phyloP scores from a whole-genome alignment of 176 grass and related monocot species.

The Lolium multiflorum region DNA sequence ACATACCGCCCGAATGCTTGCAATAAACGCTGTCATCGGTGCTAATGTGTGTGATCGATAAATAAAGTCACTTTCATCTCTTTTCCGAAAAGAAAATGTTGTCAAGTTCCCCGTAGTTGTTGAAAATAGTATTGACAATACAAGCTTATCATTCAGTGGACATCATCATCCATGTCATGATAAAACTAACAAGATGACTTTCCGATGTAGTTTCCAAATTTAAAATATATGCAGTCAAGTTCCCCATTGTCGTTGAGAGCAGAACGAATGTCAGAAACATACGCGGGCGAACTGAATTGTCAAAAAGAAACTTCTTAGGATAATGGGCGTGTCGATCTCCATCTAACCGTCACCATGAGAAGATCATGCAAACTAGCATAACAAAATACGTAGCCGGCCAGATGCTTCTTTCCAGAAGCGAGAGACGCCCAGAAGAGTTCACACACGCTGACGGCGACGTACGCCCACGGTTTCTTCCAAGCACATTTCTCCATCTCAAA shows the following conservation, averaged over 20 bases:
- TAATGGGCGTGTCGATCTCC: background rate
- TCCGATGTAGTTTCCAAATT: background rate
- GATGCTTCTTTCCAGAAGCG: background rate
- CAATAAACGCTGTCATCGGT: too few species aligned
- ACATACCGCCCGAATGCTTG: too few species aligned
- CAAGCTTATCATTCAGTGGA: too few species aligned
- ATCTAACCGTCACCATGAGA: background rate
- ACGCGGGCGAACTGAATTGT: background rate
- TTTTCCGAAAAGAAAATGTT: background rate
- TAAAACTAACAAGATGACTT: background rate
- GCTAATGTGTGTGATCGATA: too few species aligned
- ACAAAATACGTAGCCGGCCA: background rate
- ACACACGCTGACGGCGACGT: background rate
- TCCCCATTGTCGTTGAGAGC: background rate
- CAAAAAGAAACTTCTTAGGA: background rate
- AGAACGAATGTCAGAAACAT: background rate
- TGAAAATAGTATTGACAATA: too few species aligned
- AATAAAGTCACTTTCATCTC: background rate
- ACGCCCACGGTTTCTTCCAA: background rate
- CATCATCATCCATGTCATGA: too few species aligned
- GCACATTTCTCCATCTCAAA: background rate
- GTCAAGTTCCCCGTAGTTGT: background rate
- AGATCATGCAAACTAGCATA: background rate
- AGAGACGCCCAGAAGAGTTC: background rate
- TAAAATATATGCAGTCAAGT: background rate